Evolutionary conservation across 164 flowering plant species (phyloP), one percentile per base, ranked within the genome.

Genomic region (Nymphaea thermarum): DNA sequence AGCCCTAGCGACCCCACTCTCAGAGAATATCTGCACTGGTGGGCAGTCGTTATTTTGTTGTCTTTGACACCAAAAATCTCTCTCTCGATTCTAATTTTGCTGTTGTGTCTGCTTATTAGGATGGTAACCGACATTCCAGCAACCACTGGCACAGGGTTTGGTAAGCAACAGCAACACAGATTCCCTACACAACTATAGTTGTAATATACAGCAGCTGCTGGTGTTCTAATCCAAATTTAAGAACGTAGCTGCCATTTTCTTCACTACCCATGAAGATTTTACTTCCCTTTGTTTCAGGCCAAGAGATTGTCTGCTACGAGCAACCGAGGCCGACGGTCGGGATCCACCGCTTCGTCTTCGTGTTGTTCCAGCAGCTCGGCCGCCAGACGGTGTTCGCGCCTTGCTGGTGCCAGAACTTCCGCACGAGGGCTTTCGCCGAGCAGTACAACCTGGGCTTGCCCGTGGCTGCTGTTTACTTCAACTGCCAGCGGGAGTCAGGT

Each of bases 121-220:
- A 67, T 88, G 85, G 91, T 88, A 71, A 86, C 91, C 43, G 93
- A 88, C 78, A 88, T 88, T 66, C 93, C 93, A n/a, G 93, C 78
- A 17, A 85, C 85, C 44, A 85, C 90, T 0, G 85, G 84, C 3
- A 79, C 85, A 43, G 71, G 6, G 68, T 86, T 80, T 71, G 93
- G 93, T 87, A 53, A 71, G 85, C 68, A 60, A 25, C 36, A 25
- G 36, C 36, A 25, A 25, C 36, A 25, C 36, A 25, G 36, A 15
- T 62, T 62, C 64, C 64, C 14, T n/a, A 7, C 36, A n/a, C 36
- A 7, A 14, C 6, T 66, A 4, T n/a, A 42, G 12, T 17, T 64
- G 14, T 42, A 42, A 36, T 36, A 17, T 41, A 6, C 44, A 42
- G 44, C 16, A 4, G 15, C 14, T 25, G 41, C 11, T 63, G 41